Evolutionary conservation across 352 stramenopile species (phyloP).

Genomic region (Globisporangium heterothallicum): DNA sequence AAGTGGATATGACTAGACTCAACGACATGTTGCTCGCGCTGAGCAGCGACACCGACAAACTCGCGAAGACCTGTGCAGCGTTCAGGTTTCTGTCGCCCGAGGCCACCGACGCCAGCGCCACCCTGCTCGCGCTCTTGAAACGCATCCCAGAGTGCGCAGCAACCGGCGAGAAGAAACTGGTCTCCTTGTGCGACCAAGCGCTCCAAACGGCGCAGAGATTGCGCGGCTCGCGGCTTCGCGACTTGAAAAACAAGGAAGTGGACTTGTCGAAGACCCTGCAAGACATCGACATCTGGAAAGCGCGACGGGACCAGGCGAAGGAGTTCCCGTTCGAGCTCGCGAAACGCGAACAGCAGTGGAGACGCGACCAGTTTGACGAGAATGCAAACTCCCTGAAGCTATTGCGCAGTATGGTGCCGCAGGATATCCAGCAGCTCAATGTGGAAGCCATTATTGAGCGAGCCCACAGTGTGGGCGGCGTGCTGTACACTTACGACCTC

Average conservation of each 20-base stretch:
- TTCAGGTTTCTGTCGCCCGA: constrained; percentile 32
- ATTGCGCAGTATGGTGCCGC: constrained; percentile 42
- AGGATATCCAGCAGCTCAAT: constrained; percentile 52
- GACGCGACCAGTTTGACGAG: constrained; percentile 22
- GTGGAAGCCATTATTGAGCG: constrained; percentile 47
- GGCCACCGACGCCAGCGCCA: constrained; percentile 15
- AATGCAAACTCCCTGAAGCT: constrained; percentile 38
- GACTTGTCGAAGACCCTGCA: constrained; percentile 48
- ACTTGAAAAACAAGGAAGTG: constrained; percentile 45
- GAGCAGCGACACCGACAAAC: constrained; percentile 35
- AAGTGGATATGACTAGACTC: constrained; percentile 29
- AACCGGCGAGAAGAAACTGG: constrained; percentile 26
- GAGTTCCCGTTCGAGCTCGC: constrained; percentile 51
- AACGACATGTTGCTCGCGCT: constrained; percentile 50
- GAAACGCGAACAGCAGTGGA: constrained; percentile 46
- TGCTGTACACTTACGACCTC: constrained; percentile 73
- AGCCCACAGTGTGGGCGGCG: constrained; percentile 16
- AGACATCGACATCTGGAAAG: constrained; percentile 69
- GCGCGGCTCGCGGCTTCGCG: constrained; percentile 35
- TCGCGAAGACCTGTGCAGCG: constrained; percentile 22
- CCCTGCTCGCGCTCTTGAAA: constrained; percentile 22
- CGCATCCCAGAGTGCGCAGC: constrained; percentile 41
- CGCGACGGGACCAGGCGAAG: constrained; percentile 43
- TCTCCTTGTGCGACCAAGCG: constrained; percentile 39
- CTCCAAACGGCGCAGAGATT: constrained; percentile 39